phyloP scores from a whole-genome alignment of 2,329 filamentous ascomycete genomes.

The Verticillium longisporum region DNA sequence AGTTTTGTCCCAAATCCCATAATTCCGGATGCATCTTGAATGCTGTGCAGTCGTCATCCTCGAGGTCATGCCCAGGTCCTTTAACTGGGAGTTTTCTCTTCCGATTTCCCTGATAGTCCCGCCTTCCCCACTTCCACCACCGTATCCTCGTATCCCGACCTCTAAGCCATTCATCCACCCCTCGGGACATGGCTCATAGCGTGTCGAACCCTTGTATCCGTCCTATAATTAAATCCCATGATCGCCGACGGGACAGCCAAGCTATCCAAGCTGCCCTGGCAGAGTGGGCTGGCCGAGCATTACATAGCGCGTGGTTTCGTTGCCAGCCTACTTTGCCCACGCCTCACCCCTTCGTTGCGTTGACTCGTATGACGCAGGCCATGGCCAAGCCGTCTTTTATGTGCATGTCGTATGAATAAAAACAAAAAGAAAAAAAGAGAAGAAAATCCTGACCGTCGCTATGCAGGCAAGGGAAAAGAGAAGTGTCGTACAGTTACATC shows the following conservation, averaged over 20 bases:
- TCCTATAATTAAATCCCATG: background rate
- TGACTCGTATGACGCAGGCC: background rate
- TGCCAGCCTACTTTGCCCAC: background rate
- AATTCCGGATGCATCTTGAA: background rate
- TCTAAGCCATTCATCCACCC: background rate
- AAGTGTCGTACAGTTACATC: conserved; percentile 15
- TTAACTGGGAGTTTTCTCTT: background rate
- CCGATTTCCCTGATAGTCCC: background rate
- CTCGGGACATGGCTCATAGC: background rate
- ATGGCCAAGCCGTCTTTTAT: conserved; percentile 5
- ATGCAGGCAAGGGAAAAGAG: conserved; percentile 14
- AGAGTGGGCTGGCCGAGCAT: background rate
- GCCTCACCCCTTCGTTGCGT: background rate
- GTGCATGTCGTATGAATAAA: conserved; percentile 7
- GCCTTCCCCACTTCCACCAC: background rate
- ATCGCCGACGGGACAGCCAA: background rate
- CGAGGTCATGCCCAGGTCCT: background rate
- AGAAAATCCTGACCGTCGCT: conserved; percentile 11
- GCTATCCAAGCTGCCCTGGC: background rate
- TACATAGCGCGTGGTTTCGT: background rate
- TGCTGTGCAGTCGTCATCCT: background rate
- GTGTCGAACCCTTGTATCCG: background rate
- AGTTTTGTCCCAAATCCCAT: background rate
- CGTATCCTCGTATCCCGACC: background rate
- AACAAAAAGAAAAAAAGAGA: conserved; percentile 4